phyloP scores from a whole-genome alignment of 2,329 filamentous ascomycete species.

The Aspergillus novoparasiticus region DNA sequence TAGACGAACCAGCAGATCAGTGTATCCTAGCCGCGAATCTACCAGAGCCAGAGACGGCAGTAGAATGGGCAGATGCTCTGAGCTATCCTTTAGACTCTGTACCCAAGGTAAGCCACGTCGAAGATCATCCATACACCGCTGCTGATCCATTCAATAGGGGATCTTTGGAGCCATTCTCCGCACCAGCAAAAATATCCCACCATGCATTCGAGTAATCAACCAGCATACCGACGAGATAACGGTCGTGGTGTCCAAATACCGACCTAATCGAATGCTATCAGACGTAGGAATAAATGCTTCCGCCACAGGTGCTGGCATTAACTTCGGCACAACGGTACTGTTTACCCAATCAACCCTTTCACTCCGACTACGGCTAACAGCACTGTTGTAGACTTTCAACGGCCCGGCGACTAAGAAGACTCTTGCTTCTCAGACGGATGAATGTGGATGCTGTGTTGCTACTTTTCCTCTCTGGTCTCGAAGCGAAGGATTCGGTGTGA shows the following conservation, averaged over 20 bases:
- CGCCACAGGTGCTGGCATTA: neutral
- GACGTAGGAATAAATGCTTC: neutral
- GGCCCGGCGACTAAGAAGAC: conserved; percentile 7
- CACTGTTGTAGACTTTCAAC: neutral
- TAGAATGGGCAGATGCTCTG: neutral
- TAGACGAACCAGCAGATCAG: neutral
- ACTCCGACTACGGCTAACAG: neutral
- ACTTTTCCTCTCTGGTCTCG: conserved; percentile 10
- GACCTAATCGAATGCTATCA: neutral
- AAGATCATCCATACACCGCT: neutral
- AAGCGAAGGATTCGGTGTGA: conserved; percentile 7
- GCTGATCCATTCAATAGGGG: neutral
- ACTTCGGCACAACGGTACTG: neutral
- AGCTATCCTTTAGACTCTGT: neutral
- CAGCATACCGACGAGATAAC: conserved; percentile 7
- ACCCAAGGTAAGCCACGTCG: neutral
- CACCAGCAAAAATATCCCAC: neutral
- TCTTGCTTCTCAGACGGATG: neutral
- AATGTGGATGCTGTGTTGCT: neutral
- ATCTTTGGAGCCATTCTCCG: neutral
- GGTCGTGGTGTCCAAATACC: conserved; percentile 3
- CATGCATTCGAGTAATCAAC: conserved; percentile 6
- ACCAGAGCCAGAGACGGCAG: neutral
- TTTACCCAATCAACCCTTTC: neutral
- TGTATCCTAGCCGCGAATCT: neutral